Evolutionary conservation across 345 rosid species (phyloP).

Genomic region (Eucalyptus erythrocorys): DNA sequence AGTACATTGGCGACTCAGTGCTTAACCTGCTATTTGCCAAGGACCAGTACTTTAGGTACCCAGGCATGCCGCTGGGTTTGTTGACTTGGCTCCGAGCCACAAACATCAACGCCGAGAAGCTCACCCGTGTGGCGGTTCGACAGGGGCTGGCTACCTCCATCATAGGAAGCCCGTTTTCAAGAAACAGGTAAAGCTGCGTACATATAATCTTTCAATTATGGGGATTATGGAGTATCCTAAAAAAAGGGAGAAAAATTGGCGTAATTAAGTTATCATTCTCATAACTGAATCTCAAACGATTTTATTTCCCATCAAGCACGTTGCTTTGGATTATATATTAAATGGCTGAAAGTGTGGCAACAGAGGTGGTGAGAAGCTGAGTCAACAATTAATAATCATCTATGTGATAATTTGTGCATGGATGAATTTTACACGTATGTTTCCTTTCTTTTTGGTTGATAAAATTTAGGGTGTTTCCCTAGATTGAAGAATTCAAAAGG

Average conservation of each 20-base stretch:
- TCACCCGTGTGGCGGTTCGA: too few species aligned
- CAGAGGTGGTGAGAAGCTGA: background rate
- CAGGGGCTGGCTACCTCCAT: too few species aligned
- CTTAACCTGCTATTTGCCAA: too few species aligned
- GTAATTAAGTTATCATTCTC: background rate
- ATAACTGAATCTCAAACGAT: background rate
- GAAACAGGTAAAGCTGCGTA: conserved; percentile 18
- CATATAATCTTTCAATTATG: background rate
- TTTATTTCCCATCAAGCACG: background rate
- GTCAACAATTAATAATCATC: background rate
- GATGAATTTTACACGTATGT: background rate
- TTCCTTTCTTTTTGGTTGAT: too few species aligned
- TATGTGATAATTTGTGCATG: background rate
- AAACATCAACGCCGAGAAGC: too few species aligned
- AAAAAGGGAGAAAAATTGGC: background rate
- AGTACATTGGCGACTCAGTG: too few species aligned
- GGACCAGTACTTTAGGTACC: too few species aligned
- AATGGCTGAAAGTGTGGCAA: background rate
- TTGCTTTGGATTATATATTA: background rate
- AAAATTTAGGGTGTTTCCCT: too few species aligned
- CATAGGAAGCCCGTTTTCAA: too few species aligned
- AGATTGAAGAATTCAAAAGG: too few species aligned
- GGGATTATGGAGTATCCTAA: background rate
- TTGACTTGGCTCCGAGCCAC: too few species aligned
- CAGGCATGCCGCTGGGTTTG: too few species aligned